Evolutionary conservation across 2,329 filamentous ascomycete species (phyloP).

Genomic region (Cryoendolithus antarcticus): DNA sequence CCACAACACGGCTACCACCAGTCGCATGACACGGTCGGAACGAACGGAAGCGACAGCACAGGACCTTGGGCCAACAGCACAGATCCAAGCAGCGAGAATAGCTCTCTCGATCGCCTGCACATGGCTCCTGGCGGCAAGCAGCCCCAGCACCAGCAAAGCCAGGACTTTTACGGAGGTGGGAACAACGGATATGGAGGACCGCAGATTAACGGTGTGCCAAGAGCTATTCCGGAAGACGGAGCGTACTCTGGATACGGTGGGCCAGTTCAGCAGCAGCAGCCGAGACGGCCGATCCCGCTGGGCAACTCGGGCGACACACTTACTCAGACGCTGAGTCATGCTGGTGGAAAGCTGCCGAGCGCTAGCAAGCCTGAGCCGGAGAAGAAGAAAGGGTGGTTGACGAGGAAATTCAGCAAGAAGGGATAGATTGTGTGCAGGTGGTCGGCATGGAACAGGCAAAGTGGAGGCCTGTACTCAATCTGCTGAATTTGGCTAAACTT

Average conservation of each 20-base stretch:
- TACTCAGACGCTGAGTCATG: too few species aligned
- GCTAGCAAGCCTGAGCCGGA: conserved; percentile 31
- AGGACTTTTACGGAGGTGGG: conserved; percentile 21
- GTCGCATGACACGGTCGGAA: conserved; percentile 78
- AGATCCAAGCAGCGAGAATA: conserved; percentile 88
- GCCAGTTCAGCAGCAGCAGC: not conserved
- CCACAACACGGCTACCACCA: conserved; percentile 50
- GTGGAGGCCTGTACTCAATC: too few species aligned
- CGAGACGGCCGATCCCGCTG: conserved; percentile 3
- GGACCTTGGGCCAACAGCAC: conserved; percentile 72
- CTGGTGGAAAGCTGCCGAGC: conserved; percentile 14
- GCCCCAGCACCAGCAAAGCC: conserved; percentile 8
- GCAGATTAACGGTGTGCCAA: not conserved
- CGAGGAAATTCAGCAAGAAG: conserved; percentile 63
- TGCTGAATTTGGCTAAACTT: too few species aligned
- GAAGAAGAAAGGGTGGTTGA: conserved; percentile 86
- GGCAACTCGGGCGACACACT: not conserved
- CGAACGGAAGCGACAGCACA: conserved; percentile 55
- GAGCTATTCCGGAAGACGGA: conserved; percentile 3
- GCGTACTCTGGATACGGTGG: conserved; percentile 2
- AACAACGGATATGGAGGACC: conserved; percentile 33
- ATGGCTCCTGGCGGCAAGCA: conserved; percentile 14
- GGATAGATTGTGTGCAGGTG: too few species aligned
- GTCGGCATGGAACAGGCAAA: too few species aligned
- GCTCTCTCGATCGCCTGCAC: conserved; percentile 46